Evolutionary conservation across 805 yeast species (phyloP), one percentile per base, ranked within the genome.

Genomic region (Metschnikowia bowlesiae): DNA sequence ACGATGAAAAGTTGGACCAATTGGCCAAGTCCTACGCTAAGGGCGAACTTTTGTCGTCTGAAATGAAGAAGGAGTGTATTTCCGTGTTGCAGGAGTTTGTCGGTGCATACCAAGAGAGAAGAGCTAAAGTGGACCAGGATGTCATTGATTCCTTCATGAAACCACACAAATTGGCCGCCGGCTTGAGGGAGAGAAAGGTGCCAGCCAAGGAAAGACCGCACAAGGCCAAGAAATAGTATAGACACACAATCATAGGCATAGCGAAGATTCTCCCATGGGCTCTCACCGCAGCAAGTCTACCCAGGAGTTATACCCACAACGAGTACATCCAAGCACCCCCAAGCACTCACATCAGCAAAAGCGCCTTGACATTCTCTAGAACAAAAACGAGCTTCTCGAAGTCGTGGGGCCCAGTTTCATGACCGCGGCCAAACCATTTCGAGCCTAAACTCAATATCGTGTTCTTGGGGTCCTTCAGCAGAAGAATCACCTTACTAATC

Each of bases 21-120:
- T 72, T 85, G 59, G 80, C 83, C 51, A 78, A 80, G 37, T 79
- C 77, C 38, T 94, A 94, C 72, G 82, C 75, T 65, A 70, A 75
- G 46, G 99, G 99, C 54, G 90, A 87, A 53, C 67, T 94, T 51
- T 75, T 92, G 59, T 87, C 96, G 38, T 96, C 98, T 56, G 98
- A 94, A 70, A 80, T 94, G 84, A 94, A 94, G 78, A 83, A 87
- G 59, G 75, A 83, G 53, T 89, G 97, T 69, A 88, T 88, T 63
- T 85, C 83, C 50, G 82, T 83, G 14, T 76, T 94, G 62, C 94
- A 87, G 68, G 81, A 81, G 55, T 88, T 86, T 62, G 95, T 94
- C 32, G 78, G 75, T 49, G 84, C 69, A 16, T 94, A 91, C 79
- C 99, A 94, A 75, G 87, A 76, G 50, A 80, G 82, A 62, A 84